A percentile compares a stretch with the other conserved stretches of the same genome.
Evolutionary conservation across 108 stramenopile species (phyloP).

Genomic region (Aurantiochytrium sp.): DNA sequence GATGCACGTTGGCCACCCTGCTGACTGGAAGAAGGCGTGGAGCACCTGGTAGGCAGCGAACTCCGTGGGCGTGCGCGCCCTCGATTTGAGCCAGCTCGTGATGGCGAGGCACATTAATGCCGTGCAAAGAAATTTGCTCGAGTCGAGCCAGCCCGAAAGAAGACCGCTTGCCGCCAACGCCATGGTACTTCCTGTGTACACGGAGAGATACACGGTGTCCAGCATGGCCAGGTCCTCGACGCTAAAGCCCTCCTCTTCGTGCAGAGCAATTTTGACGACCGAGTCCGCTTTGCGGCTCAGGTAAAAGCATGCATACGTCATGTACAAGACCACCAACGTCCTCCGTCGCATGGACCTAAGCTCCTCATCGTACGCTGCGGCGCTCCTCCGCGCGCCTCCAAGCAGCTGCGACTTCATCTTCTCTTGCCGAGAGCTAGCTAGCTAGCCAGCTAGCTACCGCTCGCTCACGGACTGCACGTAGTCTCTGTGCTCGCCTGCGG

Average conservation of each 20-base stretch:
- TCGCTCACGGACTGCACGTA: too few relatives aligned
- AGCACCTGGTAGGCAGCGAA: conserved; percentile 6
- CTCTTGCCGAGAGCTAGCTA: neutral
- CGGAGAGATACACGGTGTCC: neutral
- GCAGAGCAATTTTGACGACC: neutral
- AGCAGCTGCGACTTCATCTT: neutral
- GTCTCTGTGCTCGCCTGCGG: too few relatives aligned
- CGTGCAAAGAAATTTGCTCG: neutral
- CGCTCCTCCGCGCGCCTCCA: neutral
- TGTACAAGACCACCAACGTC: neutral
- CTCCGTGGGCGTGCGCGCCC: neutral
- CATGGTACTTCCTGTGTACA: neutral
- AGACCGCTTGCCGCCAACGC: neutral
- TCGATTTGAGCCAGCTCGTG: neutral
- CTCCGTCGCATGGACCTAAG: neutral
- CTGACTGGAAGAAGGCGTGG: neutral
- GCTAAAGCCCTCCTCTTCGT: neutral
- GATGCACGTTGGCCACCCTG: conserved; percentile 13
- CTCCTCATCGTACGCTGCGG: neutral
- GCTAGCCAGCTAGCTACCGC: too few relatives aligned
- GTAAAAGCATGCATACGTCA: conserved; percentile 16
- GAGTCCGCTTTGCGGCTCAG: neutral
- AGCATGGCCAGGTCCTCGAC: conserved; percentile 1
- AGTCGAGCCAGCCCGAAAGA: neutral
- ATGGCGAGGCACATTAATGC: neutral